Evolutionary conservation across 2,329 filamentous ascomycete species (phyloP).

Genomic region (Diaporthe citriasiana): DNA sequence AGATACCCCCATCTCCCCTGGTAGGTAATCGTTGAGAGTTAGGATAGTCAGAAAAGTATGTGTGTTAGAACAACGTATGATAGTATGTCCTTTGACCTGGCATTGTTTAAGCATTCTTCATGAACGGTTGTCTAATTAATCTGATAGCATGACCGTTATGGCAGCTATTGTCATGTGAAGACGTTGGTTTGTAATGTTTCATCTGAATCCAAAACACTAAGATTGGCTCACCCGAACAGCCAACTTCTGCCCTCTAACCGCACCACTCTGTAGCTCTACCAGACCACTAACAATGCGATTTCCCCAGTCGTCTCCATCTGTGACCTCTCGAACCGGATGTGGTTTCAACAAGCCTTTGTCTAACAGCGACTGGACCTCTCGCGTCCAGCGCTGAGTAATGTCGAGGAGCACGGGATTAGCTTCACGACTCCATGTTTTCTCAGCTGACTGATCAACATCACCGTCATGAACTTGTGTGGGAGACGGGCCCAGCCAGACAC

Average conservation of each 20-base stretch:
- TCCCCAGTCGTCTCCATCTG: constrained; percentile 6
- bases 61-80: not conserved
- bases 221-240: constrained; percentile 8
- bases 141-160: too few species aligned
- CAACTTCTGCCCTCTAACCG: constrained; percentile 36
- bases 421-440: not conserved
- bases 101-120: not conserved
- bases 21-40: not conserved
- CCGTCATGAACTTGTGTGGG: not conserved
- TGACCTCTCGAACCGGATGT: constrained; percentile 31
- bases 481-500: not conserved
- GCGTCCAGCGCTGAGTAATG: constrained; percentile 33
- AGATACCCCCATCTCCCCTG: too few species aligned
- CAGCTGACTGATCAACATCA: not conserved
- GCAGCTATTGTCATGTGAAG: too few species aligned
- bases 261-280: constrained; percentile 21
- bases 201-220: not conserved
- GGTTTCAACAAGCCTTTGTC: constrained; percentile 26
- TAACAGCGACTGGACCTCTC: constrained; percentile 39
- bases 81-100: not conserved
- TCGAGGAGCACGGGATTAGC: not conserved
- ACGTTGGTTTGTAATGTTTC: too few species aligned
- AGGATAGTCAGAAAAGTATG: not conserved
- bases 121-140: too few species aligned
- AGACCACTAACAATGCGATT: constrained; percentile 32